Conservation (phyloP, 768 basidiomycete species). For the Macrolepiota dolichaula region DNA sequence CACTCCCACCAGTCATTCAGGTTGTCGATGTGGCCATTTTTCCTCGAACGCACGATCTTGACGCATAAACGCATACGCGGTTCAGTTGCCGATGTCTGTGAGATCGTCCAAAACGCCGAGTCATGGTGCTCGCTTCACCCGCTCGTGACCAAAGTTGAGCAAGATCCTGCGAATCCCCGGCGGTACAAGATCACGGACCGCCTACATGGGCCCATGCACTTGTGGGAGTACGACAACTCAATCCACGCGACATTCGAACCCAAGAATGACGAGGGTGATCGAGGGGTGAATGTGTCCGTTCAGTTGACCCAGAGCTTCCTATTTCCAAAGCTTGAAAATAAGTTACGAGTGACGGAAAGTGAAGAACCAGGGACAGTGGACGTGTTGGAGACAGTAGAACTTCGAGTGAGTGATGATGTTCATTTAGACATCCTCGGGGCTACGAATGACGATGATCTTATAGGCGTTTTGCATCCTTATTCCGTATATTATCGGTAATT, state of each 20-base stretch:
- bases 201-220: neutral
- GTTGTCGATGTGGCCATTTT: constrained; percentile 28
- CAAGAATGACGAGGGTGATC: constrained; percentile 16
- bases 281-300: constrained; percentile 17
- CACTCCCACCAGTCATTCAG: neutral
- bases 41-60: constrained; percentile 22
- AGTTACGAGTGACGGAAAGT: constrained; percentile 14
- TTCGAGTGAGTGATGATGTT: constrained; percentile 23
- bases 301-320: neutral
- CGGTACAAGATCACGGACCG: constrained; percentile 11
- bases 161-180: constrained; percentile 6
- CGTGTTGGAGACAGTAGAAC: constrained; percentile 22
- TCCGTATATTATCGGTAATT: constrained; percentile 29
- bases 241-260: neutral
- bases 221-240: constrained; percentile 7
- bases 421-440: neutral
- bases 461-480: constrained; percentile 31
- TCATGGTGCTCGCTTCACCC: constrained; percentile 4
- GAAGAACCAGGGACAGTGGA: constrained; percentile 18
- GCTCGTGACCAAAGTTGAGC: constrained; percentile 5
- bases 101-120: constrained; percentile 1
- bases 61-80: constrained; percentile 21
- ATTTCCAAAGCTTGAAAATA: constrained; percentile 16
- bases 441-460: neutral
- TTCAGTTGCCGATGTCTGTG: constrained; percentile 1